These are phyloP conservation scores for Trichomonas vaginalis DNA, from an alignment of 208 protist species.

Conservation along the genomic window DNA sequence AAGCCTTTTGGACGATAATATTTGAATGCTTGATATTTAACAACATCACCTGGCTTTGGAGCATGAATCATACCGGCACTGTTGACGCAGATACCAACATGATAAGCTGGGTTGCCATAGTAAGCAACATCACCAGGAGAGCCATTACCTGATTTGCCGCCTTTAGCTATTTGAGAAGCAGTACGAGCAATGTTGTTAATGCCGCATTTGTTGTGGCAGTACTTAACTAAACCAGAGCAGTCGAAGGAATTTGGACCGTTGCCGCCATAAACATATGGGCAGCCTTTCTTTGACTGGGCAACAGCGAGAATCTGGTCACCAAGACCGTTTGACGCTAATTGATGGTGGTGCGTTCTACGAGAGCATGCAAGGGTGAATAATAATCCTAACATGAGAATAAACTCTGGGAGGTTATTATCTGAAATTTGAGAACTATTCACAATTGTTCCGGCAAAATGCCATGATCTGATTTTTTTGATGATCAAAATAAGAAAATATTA, in stretches of 20 bases:
- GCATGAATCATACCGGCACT: not conserved
- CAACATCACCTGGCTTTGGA: not conserved
- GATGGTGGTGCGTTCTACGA: no score
- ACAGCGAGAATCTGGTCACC: not conserved
- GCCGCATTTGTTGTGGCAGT: not conserved
- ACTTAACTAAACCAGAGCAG: not conserved
- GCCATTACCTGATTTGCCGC: not conserved
- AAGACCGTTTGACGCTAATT: not conserved
- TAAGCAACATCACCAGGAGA: not conserved
- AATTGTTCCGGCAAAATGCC: no score
- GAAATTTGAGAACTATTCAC: no score
- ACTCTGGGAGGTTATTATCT: no score
- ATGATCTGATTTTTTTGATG: no score
- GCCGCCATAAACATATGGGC: not conserved
- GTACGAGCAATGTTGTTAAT: not conserved
- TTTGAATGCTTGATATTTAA: not conserved
- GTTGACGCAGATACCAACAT: not conserved
- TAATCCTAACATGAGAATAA: no score
- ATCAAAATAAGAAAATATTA: no score
- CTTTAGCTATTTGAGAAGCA: not conserved
- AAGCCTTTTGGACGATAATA: no score
- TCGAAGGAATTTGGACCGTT: not conserved
- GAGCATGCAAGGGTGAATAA: no score
- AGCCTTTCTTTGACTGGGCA: not conserved
- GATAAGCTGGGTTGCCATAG: not conserved